phyloP scores from a whole-genome alignment of 805 yeast species.

The Saturnispora dispora region DNA sequence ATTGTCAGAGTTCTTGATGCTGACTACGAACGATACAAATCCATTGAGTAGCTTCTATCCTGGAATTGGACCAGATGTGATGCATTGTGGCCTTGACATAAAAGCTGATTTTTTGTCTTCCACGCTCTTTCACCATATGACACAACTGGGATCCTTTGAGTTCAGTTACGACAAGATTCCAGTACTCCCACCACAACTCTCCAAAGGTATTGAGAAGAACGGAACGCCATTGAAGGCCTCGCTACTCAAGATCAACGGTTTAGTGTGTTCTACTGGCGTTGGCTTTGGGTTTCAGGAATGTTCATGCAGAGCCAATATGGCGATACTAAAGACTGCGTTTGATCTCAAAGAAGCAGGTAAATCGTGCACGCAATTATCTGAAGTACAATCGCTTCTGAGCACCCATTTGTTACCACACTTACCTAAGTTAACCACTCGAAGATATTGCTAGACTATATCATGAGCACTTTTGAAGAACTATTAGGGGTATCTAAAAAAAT shows the following conservation, averaged over 20 bases:
- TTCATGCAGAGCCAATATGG: background rate
- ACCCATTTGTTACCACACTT: background rate
- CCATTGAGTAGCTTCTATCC: background rate
- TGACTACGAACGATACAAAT: background rate
- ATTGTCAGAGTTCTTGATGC: background rate
- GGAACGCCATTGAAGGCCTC: background rate
- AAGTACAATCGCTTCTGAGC: background rate
- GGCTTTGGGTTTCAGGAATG: constrained; percentile 2
- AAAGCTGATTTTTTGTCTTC: background rate
- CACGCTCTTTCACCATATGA: background rate
- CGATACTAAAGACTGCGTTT: background rate
- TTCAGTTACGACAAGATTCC: background rate
- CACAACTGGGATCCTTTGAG: background rate
- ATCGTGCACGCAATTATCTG: background rate
- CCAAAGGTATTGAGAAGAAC: background rate
- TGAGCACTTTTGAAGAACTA: background rate
- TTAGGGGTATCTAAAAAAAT: background rate
- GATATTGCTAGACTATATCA: background rate
- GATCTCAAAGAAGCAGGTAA: background rate
- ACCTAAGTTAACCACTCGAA: background rate
- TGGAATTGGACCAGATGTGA: background rate
- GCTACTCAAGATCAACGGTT: background rate
- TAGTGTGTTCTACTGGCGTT: constrained; percentile 4
- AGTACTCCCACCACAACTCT: background rate
- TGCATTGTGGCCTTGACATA: background rate